Base-by-base conservation (phyloP, 192 early-diverging fungal genomes). In the Coemansia sp. region DNA sequence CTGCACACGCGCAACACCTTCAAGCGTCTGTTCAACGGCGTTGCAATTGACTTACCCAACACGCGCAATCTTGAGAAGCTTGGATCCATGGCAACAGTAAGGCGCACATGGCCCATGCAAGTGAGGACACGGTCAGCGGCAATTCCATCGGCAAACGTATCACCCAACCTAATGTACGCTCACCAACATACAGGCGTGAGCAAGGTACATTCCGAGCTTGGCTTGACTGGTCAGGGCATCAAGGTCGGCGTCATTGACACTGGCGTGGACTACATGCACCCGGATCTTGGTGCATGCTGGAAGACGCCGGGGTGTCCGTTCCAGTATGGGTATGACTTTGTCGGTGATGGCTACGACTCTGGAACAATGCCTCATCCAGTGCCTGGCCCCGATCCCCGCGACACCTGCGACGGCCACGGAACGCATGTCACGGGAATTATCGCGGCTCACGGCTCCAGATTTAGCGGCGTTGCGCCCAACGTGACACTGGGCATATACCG, bases 381-480 rank as follows among this genome's bases (percentile, higher is more conserved):
- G 1, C 87, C 86, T 4, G 85, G 77, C 22, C 72, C 85, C 7
- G 84, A 86, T 31, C 87, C 88, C 10, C 77, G 73, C 36, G 84
- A 87, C 45, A 83, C 80, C 0, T 89, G 88, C 65, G 80, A 86
- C 55, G 88, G 87, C 5, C 88, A 89, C 52, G 87, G 88, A 17
- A 89, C 87, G 17, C 86, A 89, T 40, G 81, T 89, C 12, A 76
- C 85, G 12, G 91, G 91, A 5, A 93, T 93, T 31, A 86, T 92
- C 63, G 91, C 86, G 14, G 92, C 88, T 14, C 78, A 87, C n/a
- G 87, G 89, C 7, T 71, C 63, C 33, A 65, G 72, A n/a, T 84
- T 93, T 61, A 74, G 67, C 29, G 95, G 95, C 48, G 91, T 94
- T 20, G 94, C 93, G 16, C 95, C 95, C 0, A 85, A 86, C 52